These are phyloP conservation scores for Cystobasidiaceae sp. DNA, from an alignment of 1,284 basidiomycete species.

Conservation along the genomic window DNA sequence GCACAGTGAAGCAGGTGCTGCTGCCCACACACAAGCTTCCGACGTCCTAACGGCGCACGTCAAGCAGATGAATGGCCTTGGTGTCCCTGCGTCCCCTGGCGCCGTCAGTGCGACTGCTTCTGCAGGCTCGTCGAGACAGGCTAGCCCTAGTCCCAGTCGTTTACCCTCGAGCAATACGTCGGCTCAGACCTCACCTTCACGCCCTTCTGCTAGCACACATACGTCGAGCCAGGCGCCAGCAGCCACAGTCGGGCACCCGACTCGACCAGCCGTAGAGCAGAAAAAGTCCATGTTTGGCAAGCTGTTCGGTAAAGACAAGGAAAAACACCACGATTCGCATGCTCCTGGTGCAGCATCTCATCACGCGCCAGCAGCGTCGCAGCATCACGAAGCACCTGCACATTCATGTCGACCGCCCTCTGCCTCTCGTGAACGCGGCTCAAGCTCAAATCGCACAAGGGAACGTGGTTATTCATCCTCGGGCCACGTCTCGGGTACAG, in stretches of 20 bases:
- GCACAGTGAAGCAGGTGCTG: too few species aligned
- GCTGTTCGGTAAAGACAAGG: conserved; percentile 27
- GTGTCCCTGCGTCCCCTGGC: too few species aligned
- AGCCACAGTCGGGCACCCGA: neutral
- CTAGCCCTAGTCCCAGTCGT: neutral
- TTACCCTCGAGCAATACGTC: neutral
- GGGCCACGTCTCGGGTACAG: conserved; percentile 13
- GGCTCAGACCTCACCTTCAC: neutral
- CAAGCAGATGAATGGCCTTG: too few species aligned
- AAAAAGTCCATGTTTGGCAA: conserved; percentile 29
- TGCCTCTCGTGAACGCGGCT: neutral
- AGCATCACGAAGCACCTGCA: neutral
- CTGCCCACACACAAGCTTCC: too few species aligned
- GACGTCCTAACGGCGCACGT: too few species aligned
- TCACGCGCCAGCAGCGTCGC: neutral
- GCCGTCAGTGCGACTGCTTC: too few species aligned
- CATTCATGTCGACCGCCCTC: neutral
- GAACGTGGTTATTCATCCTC: conserved; percentile 22
- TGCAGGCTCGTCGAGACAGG: neutral
- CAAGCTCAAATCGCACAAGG: neutral
- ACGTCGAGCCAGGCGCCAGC: neutral
- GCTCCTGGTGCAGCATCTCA: neutral
- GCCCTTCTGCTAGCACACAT: neutral
- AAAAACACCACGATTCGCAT: neutral
- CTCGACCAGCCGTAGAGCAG: conserved; percentile 9